These are phyloP conservation scores for Canariomyces notabilis DNA, from an alignment of 2,329 filamentous ascomycete genomes.

Conservation along the genomic window DNA sequence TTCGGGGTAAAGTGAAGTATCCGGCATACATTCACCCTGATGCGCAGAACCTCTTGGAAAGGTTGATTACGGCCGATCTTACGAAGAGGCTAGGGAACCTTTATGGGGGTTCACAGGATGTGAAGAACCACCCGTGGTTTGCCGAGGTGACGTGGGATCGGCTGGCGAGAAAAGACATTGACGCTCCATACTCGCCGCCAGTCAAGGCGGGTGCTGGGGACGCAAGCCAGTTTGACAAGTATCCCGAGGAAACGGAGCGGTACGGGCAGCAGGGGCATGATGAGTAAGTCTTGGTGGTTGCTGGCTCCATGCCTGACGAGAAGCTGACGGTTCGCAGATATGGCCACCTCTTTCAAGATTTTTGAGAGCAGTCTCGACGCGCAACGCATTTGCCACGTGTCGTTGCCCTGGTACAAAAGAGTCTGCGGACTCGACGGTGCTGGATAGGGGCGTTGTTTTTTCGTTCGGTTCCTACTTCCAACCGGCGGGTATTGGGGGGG, in stretches of 20 bases:
- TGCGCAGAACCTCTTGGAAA: conserved; percentile 85
- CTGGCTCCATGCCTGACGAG: not conserved
- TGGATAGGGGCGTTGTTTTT: no score
- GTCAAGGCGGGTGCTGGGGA: conserved; percentile 92
- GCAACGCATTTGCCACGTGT: not conserved
- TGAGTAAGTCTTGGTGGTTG: conserved; percentile 61
- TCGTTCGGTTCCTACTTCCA: no score
- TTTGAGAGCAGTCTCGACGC: conserved; percentile 8
- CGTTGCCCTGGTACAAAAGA: no score
- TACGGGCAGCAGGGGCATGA: conserved; percentile 78
- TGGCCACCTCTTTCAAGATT: conserved; percentile 67
- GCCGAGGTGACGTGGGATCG: conserved; percentile 97
- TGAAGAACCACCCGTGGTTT: conserved; percentile 96
- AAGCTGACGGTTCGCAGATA: conserved; percentile 44
- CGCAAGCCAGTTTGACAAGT: conserved; percentile 95
- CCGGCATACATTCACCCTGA: conserved; percentile 92
- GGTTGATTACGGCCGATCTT: conserved; percentile 88
- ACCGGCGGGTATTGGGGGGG: no score
- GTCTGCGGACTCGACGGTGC: no score
- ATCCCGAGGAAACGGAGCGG: conserved; percentile 91
- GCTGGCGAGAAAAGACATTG: conserved; percentile 90
- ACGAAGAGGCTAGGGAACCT: conserved; percentile 94
- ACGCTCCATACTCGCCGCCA: conserved; percentile 94
- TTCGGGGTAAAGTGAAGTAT: conserved; percentile 93
- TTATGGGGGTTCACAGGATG: conserved; percentile 83